Evolutionary conservation across 306 rosid species (phyloP), one percentile per base, ranked within the genome.

Genomic region (Psophocarpus tetragonolobus): DNA sequence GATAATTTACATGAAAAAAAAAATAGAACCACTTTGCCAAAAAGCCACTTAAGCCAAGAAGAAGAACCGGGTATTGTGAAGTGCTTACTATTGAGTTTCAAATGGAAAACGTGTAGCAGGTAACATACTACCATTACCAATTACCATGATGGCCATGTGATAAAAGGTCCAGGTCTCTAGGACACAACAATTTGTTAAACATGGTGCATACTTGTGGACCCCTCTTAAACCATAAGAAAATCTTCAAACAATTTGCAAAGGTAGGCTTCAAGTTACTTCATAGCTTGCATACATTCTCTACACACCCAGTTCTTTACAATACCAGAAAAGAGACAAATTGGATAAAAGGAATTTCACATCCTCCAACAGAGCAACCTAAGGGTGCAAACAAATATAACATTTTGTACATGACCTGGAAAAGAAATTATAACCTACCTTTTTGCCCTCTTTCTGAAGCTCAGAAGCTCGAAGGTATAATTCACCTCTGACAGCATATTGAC

Each of bases 401-500:
- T 33, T 63, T 45, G 23, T 12, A 23, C 4, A 7, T 74, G 68
- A 51, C 15, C 73, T 6, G 20, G 44, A 63, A 72, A 64, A 77
- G 50, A 68, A 64, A 30, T 26, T 8, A 60, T 6, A 75, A 38
- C 11, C 7, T 86, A 95, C 99, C 96, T 90, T 95, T 88, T 92
- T 92, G 53, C 97, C 97, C 84, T 95, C 97, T 84, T 90, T 92
- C 88, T 95, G 97, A 84, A 95, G 99, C 83, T 95, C 96, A 35
- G 99, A 87, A 50, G 97, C 99, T 65, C 97, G 84, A 77, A 95
- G 99, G 85, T 92, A 92, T 71, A 95, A 73, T 85, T 95, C 99
- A 64, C 99, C 99, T 83, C 97, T 84, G 76, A 92, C 97, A 79
- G 97, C 99, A 87, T 95, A 95, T 69, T 95, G 99, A 84, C 84